A percentile compares a stretch with the other conserved stretches of the same genome.
These are phyloP conservation scores for Parafenestella ontariensis DNA, from an alignment of 2,329 filamentous ascomycete species.

Conservation along the genomic window DNA sequence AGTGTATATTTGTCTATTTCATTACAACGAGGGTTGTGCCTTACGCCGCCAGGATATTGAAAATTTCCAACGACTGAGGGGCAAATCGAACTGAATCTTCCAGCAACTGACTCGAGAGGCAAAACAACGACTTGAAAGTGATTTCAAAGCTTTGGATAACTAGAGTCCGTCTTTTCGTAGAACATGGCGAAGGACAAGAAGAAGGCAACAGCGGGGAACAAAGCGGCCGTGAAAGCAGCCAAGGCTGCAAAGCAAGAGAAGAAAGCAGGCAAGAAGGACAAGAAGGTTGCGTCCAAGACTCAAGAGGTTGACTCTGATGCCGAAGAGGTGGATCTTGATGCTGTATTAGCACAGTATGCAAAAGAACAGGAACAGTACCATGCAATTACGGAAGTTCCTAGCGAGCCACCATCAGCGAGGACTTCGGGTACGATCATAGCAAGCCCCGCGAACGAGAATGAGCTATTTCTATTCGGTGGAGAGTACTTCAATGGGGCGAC, in stretches of 20 bases:
- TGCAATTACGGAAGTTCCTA: constrained; percentile 84
- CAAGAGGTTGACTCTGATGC: constrained; percentile 84
- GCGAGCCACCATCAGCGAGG: constrained; percentile 76
- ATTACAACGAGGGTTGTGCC: neutral
- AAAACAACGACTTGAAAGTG: neutral
- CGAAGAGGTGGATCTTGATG: constrained; percentile 92
- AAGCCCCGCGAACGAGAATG: constrained; percentile 84
- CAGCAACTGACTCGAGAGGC: neutral
- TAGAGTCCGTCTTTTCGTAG: too few species aligned
- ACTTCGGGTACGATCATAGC: constrained; percentile 83
- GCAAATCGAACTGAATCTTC: constrained; percentile 7
- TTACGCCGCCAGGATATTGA: neutral
- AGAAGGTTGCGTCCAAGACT: constrained; percentile 75
- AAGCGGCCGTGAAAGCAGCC: constrained; percentile 61
- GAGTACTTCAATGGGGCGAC: constrained; percentile 94
- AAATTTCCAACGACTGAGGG: constrained; percentile 31
- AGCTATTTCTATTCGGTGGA: constrained; percentile 89
- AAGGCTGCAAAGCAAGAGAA: constrained; percentile 79
- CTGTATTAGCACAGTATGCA: constrained; percentile 90
- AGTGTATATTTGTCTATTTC: neutral
- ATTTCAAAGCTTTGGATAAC: neutral
- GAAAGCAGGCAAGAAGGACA: constrained; percentile 77
- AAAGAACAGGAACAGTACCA: constrained; percentile 91
- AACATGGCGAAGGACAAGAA: constrained; percentile 63
- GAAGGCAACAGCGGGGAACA: constrained; percentile 54